Evolutionary conservation across 73 alveolate genomes (phyloP), one percentile per base, ranked within the genome.

Genomic region (Symbiodinium natans): DNA sequence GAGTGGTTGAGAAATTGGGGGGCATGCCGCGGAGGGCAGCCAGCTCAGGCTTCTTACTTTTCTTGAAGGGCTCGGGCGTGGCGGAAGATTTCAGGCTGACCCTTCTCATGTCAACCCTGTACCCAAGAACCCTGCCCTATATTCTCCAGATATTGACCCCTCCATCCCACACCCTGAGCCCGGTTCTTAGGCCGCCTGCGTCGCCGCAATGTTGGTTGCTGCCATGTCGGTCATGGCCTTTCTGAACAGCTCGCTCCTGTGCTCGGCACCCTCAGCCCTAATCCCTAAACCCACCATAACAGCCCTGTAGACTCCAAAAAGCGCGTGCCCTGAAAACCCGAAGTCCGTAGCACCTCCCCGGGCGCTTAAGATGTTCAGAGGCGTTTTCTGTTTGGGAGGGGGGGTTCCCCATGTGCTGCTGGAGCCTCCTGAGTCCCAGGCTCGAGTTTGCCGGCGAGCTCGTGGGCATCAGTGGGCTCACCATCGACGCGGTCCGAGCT

Each of bases 381-480:
- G n/a, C n/a, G n/a, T n/a, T n/a, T n/a, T n/a, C n/a, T n/a, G n/a
- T n/a, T n/a, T n/a, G n/a, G n/a, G n/a, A n/a, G n/a, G n/a, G n/a
- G n/a, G n/a, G n/a, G n/a, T n/a, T n/a, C n/a, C n/a, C n/a, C n/a
- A n/a, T n/a, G n/a, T n/a, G n/a, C n/a, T n/a, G n/a, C n/a, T n/a
- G n/a, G n/a, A n/a, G n/a, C n/a, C 68, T 21, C 68, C 68, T 3
- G 68, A 52, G 21, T 52, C 68, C 38, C 38, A 27, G 36, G 77
- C 42, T 92, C 54, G 98, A 74, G 29, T 92, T 52, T 42, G 5
- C 90, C 38, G 98, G 98, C 9, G 52, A 74, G 39, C 63, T 92
- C 56, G 98, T 92, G 33, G 98, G 98, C 54, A 31, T 71, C 83
- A 42, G 19, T 25, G 98, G 90, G n/a, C 90, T 74, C 42, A 39